Evolutionary conservation across 371 early-diverging fungal species (phyloP).

Genomic region (Rhizopus microsporus): DNA sequence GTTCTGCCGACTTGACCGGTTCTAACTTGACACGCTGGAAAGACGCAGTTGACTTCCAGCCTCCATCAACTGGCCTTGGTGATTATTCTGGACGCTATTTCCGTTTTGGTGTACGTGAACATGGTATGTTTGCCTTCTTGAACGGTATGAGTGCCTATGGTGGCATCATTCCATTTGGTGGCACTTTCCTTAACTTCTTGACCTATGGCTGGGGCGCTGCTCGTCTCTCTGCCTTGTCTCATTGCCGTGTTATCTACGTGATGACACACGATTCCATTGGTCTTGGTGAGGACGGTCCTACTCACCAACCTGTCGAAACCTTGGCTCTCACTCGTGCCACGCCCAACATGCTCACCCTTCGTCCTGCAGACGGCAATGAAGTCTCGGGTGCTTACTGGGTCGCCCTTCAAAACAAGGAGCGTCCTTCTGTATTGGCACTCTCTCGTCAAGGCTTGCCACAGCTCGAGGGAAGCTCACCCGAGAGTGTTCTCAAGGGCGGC

Average conservation of each 20-base stretch:
- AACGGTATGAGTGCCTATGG: conserved; percentile 94
- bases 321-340: conserved; percentile 91
- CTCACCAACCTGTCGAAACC: conserved; percentile 99
- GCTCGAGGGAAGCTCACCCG: conserved; percentile 80
- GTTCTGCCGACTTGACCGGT: conserved; percentile 97
- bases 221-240: conserved; percentile 89
- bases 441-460: conserved; percentile 96
- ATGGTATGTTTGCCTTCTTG: conserved; percentile 97
- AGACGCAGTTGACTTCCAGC: conserved; percentile 90
- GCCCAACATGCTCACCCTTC: conserved; percentile 89
- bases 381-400: conserved; percentile 87
- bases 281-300: conserved; percentile 99
- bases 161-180: conserved; percentile 89
- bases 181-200: conserved; percentile 98
- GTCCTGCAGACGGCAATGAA: conserved; percentile 98
- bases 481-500: conserved; percentile 76
- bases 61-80: conserved; percentile 66
- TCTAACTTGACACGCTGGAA: conserved; percentile 97
- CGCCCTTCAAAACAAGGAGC: conserved; percentile 66
- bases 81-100: conserved; percentile 88
- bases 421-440: conserved; percentile 90
- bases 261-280: conserved; percentile 99
- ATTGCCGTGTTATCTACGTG: conserved; percentile 90
- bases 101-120: conserved; percentile 99
- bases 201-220: conserved; percentile 87